Percentiles rank a stretch among this genome's conserved stretches.
Conservation (phyloP, 192 early-diverging fungal genomes). For the Martensiomyces pterosporus region DNA sequence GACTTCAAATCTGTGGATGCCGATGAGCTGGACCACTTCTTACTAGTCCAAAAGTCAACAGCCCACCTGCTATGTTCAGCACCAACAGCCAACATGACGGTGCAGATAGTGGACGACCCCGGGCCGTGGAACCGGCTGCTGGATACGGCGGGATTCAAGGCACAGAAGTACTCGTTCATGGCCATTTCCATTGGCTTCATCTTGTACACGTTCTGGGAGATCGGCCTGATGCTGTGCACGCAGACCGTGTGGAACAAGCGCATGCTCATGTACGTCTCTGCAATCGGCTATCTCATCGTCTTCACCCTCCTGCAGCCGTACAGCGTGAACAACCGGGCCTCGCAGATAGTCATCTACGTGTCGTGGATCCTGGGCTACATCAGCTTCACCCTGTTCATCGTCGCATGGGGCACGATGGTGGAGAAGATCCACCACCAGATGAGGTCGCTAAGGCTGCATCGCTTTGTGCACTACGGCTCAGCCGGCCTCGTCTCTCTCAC, state of each 20-base stretch:
- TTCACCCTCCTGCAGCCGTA: constrained; percentile 35
- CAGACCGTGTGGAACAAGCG: constrained; percentile 28
- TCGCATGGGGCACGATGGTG: constrained; percentile 31
- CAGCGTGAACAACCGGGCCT: constrained; percentile 11
- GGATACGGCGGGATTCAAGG: constrained; percentile 7
- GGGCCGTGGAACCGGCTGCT: constrained; percentile 24
- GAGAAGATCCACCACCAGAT: constrained; percentile 11
- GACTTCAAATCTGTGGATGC: constrained; percentile 1
- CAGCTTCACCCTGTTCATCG: constrained; percentile 29
- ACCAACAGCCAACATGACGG: background rate
- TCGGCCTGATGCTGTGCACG: constrained; percentile 30
- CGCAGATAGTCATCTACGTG: constrained; percentile 21
- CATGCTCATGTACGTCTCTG: constrained; percentile 38
- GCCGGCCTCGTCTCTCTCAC: constrained; percentile 16
- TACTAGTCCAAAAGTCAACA: too few species aligned
- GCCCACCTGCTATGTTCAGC: too few species aligned
- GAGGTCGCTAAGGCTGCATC: background rate
- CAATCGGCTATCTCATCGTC: constrained; percentile 24
- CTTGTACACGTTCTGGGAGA: constrained; percentile 32
- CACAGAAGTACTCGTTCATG: constrained; percentile 27
- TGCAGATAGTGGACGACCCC: background rate
- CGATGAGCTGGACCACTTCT: background rate
- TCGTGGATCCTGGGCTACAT: constrained; percentile 40
- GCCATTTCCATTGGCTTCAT: constrained; percentile 11
- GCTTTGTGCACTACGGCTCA: background rate